Evolutionary conservation across 768 basidiomycete species (phyloP).

Genomic region (Leccinum ochraceum): DNA sequence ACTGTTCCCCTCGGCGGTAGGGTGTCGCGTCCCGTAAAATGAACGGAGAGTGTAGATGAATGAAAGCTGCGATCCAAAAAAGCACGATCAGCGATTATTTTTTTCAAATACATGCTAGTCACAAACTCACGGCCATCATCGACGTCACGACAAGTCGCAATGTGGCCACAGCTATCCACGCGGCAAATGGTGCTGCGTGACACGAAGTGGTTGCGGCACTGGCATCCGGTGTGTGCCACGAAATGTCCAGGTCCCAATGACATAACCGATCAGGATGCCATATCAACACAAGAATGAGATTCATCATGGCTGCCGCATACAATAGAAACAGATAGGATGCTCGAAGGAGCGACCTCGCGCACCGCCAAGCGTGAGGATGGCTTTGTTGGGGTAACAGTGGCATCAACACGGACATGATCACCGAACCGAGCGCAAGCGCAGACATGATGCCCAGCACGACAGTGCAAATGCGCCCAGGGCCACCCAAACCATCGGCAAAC

Average conservation of each 20-base stretch:
- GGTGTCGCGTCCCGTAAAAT: slow-evolving; percentile 23
- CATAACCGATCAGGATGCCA: slow-evolving; percentile 60
- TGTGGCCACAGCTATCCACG: slow-evolving; percentile 56
- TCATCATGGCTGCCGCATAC: slow-evolving; percentile 42
- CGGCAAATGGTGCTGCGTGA: slow-evolving; percentile 36
- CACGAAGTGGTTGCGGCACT: slow-evolving; percentile 21
- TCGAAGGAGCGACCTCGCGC: slow-evolving; percentile 33
- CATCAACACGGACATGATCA: slow-evolving; percentile 42
- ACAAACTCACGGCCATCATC: slow-evolving; percentile 50
- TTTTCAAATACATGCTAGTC: background rate
- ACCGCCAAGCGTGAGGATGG: slow-evolving; percentile 12
- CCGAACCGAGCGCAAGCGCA: slow-evolving; percentile 23
- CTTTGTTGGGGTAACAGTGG: slow-evolving; percentile 33
- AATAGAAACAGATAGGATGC: slow-evolving; percentile 44
- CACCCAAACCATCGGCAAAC: slow-evolving; percentile 45
- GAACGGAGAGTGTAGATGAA: slow-evolving; percentile 23
- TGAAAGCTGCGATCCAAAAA: slow-evolving; percentile 17
- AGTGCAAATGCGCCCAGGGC: slow-evolving; percentile 40
- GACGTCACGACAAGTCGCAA: slow-evolving; percentile 56
- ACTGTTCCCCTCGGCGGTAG: slow-evolving; percentile 12
- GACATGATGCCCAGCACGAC: slow-evolving; percentile 29
- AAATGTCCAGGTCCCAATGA: slow-evolving; percentile 61
- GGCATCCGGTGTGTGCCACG: slow-evolving; percentile 53
- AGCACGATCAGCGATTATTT: slow-evolving; percentile 7
- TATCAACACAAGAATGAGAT: slow-evolving; percentile 52